Evolutionary conservation across 805 yeast genomes (phyloP).

Genomic region (Saturnispora zaruensis): DNA sequence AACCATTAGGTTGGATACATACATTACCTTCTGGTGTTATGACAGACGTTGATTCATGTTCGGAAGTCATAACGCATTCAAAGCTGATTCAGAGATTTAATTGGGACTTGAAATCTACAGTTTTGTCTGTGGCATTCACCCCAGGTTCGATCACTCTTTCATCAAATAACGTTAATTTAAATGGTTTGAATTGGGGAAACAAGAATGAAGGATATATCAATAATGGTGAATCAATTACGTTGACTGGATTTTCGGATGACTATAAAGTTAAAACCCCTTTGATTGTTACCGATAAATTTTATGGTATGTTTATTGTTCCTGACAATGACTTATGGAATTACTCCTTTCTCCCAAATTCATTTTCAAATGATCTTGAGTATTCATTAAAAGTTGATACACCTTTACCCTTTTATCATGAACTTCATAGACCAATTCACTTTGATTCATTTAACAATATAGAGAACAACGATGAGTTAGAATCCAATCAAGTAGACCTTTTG

Average conservation of each 20-base stretch:
- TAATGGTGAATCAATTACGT: conserved; percentile 49
- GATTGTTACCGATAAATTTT: conserved; percentile 61
- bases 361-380: conserved; percentile 54
- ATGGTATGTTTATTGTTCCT: conserved; percentile 84
- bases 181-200: conserved; percentile 75
- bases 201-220: conserved; percentile 41
- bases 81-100: conserved; percentile 28
- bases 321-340: conserved; percentile 83
- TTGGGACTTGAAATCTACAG: conserved; percentile 41
- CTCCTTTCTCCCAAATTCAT: conserved; percentile 78
- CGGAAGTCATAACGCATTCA: conserved; percentile 60
- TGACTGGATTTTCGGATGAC: conserved; percentile 56
- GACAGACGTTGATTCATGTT: conserved; percentile 48
- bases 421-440: conserved; percentile 87
- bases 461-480: conserved; percentile 24
- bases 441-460: conserved; percentile 62
- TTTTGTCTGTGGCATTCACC: conserved; percentile 60
- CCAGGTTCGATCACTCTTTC: conserved; percentile 80
- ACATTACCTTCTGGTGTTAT: conserved; percentile 61
- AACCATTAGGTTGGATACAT: conserved; percentile 91
- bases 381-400: conserved; percentile 73
- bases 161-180: conserved; percentile 50
- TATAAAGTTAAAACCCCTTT: conserved; percentile 61
- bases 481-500: conserved; percentile 12
- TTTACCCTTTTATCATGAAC: conserved; percentile 69